Evolutionary conservation across 2,329 filamentous ascomycete species (phyloP), one percentile per base, ranked within the genome.

Genomic region (Botrytis squamosa): DNA sequence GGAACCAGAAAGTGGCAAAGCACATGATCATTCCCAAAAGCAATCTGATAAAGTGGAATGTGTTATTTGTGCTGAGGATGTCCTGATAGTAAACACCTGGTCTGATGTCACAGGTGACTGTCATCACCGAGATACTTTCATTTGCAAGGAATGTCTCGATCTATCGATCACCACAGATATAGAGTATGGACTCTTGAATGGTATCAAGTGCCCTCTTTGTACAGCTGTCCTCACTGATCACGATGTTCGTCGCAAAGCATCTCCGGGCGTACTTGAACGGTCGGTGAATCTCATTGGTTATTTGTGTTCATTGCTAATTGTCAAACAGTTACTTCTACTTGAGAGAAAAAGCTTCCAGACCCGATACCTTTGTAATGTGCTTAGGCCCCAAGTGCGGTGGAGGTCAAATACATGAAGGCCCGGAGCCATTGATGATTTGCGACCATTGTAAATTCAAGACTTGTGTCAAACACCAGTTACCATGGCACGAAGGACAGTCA

Each of bases 401-500:
- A 5, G 75, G 77, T 25, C 77, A 79, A 52, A 68, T 73, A 22
- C 76, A 78, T n/a, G 68, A 74, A 5, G 38, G 63, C 3, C 44
- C 69, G 9, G 62, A 76, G 25, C 75, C 77, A 44, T 66, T 74
- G 42, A 79, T 79, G 78, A 72, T 65, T 25, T 79, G 78, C 70
- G 46, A 75, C 5, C 52, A 70, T 10, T 79, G 78, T 29, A 22
- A 38, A 8, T 79, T 76, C 69, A 66, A 73, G 46, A 79, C 74
- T 16, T 78, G 78, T 59, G 73, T 72, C 25, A 38, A 71, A 1
- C 78, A 79, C 52, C 78, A 75, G 29, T 65, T 77, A 4, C 78
- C 78, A 12, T 79, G 77, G 77, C 78, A 79, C 42, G 72, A 75
- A 59, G 76, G 76, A 5, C 52, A 63, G n/a, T 75, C 77, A 1